A percentile compares a stretch with the other conserved stretches of the same genome.
These are phyloP conservation scores for Naematelia aurantialba DNA, from an alignment of 768 basidiomycete genomes.

Conservation along the genomic window DNA sequence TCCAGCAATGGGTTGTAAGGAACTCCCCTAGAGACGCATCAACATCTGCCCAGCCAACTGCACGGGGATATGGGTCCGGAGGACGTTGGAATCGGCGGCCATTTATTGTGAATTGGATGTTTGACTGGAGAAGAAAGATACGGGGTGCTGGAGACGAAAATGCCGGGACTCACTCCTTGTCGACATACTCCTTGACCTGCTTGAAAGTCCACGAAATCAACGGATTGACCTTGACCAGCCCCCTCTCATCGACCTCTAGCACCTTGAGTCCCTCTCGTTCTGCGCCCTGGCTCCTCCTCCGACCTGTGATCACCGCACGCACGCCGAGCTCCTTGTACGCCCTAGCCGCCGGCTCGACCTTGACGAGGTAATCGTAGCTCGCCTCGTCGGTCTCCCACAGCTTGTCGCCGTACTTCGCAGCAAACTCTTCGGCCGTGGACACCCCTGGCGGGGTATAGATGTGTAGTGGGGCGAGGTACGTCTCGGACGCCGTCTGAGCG, in stretches of 20 bases:
- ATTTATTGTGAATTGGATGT: too few species aligned
- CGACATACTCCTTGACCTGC: constrained; percentile 79
- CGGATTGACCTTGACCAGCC: constrained; percentile 90
- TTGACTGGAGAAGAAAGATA: not conserved
- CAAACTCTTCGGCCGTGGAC: constrained; percentile 67
- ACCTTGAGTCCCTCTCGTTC: constrained; percentile 76
- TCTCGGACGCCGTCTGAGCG: constrained; percentile 70
- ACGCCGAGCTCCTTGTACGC: constrained; percentile 78
- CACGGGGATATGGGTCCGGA: too few species aligned
- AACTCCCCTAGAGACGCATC: constrained; percentile 55
- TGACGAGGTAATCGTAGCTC: constrained; percentile 85
- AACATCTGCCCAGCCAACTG: not conserved
- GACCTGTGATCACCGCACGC: constrained; percentile 86
- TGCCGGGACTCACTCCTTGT: constrained; percentile 60
- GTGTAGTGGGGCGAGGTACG: constrained; percentile 69
- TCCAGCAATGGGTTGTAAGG: constrained; percentile 82
- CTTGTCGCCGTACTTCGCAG: constrained; percentile 68
- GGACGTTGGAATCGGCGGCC: too few species aligned
- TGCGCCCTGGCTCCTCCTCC: constrained; percentile 89
- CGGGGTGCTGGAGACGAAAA: too few species aligned
- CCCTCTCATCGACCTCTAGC: constrained; percentile 84
- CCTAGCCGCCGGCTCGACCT: constrained; percentile 89
- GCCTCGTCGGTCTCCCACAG: constrained; percentile 87
- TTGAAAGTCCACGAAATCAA: constrained; percentile 82
- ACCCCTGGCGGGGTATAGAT: constrained; percentile 76